These are phyloP conservation scores for Aspergillus sp. DNA, from an alignment of 2,329 filamentous ascomycete genomes.

Conservation along the genomic window DNA sequence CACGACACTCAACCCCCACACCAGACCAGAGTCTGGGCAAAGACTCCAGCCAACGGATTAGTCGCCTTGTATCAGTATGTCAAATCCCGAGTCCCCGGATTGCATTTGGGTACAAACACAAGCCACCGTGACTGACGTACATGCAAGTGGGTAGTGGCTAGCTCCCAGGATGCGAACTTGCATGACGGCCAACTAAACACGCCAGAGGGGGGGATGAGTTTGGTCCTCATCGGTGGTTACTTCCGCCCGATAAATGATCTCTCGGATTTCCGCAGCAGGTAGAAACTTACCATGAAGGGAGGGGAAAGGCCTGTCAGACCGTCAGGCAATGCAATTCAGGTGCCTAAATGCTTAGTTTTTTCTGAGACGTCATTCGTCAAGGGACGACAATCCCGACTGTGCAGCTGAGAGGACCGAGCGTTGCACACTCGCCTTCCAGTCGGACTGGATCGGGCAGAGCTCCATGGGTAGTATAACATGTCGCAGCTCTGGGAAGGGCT, in stretches of 20 bases:
- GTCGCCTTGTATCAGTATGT: neutral
- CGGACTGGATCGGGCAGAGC: slow-evolving; percentile 1
- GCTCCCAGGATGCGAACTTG: neutral
- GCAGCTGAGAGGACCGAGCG: neutral
- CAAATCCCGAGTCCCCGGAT: neutral
- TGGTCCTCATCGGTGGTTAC: neutral
- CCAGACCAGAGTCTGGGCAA: neutral
- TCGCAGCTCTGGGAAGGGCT: neutral
- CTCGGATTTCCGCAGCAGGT: neutral
- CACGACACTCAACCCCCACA: neutral
- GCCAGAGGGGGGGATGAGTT: neutral
- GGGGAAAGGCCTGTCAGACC: neutral
- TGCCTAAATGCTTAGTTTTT: slow-evolving; percentile 1
- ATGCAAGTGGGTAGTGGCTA: neutral
- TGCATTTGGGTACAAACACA: neutral
- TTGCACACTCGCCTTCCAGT: neutral
- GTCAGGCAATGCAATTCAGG: neutral
- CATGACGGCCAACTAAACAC: neutral
- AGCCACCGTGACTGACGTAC: neutral
- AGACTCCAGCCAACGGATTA: neutral
- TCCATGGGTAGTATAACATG: neutral
- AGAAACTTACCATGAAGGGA: neutral
- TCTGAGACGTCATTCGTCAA: slow-evolving; percentile 1
- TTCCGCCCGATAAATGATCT: neutral
- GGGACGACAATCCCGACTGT: neutral